These are phyloP conservation scores for Dichotomocladium elegans DNA, from an alignment of 371 early-diverging fungal genomes.

Conservation along the genomic window DNA sequence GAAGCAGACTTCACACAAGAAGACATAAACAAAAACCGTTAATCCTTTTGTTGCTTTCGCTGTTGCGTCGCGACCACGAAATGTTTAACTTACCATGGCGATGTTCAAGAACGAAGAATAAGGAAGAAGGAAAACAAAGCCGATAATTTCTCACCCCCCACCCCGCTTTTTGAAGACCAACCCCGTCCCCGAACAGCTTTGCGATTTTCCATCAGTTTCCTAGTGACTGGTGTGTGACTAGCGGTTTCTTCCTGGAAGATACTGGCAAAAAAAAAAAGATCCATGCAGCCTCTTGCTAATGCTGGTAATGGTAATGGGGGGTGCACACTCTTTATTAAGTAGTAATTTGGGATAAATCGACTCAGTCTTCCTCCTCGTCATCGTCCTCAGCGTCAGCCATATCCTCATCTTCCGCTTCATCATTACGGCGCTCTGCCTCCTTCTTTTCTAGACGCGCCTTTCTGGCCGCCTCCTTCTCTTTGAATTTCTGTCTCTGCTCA, in stretches of 20 bases:
- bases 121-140: not conserved
- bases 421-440: slow-evolving; percentile 16
- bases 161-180: too few relatives aligned
- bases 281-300: not conserved
- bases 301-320: too few relatives aligned
- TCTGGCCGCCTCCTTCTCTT: slow-evolving; percentile 42
- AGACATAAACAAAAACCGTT: not conserved
- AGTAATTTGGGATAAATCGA: too few relatives aligned
- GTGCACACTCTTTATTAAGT: too few relatives aligned
- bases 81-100: not conserved
- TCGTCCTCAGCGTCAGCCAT: slow-evolving; percentile 31
- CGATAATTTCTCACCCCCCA: too few relatives aligned
- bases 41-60: not conserved
- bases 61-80: too few relatives aligned
- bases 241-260: too few relatives aligned
- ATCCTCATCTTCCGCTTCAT: slow-evolving; percentile 35
- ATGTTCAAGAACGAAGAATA: not conserved
- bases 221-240: not conserved
- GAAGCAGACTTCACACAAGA: slow-evolving; percentile 28
- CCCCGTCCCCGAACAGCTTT: not conserved
- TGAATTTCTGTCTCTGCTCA: slow-evolving; percentile 64
- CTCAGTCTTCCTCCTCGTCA: slow-evolving; percentile 32
- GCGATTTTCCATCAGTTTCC: not conserved
- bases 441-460: slow-evolving; percentile 16
- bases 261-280: too few relatives aligned